These are phyloP conservation scores for Parsonsia alboflavescens DNA, from an alignment of 257 asterid species.

Conservation along the genomic window DNA sequence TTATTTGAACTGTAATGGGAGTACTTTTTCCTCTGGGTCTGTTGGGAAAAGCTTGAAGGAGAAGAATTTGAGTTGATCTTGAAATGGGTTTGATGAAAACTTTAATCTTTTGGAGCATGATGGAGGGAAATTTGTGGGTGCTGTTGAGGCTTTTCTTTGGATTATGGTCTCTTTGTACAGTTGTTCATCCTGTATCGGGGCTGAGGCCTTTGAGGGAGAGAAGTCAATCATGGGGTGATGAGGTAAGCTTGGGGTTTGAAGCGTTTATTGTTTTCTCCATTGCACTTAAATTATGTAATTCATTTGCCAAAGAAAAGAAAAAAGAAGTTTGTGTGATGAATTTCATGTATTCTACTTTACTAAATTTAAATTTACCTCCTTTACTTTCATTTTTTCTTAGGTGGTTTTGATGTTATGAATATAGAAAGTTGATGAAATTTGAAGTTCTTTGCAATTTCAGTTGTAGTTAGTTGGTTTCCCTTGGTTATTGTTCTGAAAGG, in stretches of 20 bases:
- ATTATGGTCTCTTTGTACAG: conserved; percentile 39
- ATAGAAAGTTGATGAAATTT: neutral
- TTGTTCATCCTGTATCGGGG: conserved; percentile 46
- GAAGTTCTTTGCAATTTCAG: neutral
- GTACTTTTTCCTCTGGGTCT: conserved; percentile 31
- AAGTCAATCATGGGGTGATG: conserved; percentile 87
- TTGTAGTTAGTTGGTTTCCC: neutral
- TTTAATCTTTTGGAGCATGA: conserved; percentile 25
- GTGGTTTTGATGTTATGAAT: neutral
- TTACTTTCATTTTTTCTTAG: neutral
- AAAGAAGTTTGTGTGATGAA: neutral
- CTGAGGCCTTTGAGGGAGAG: conserved; percentile 86
- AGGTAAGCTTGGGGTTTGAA: conserved; percentile 51
- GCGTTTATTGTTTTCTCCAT: neutral
- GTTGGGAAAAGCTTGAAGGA: conserved; percentile 27
- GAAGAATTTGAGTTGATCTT: conserved; percentile 45
- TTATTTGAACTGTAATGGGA: conserved; percentile 34
- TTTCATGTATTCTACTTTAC: neutral
- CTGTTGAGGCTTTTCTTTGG: conserved; percentile 39
- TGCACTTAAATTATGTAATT: neutral
- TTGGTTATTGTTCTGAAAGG: neutral
- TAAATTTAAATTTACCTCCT: neutral
- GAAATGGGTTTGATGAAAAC: conserved; percentile 45
- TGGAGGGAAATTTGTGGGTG: conserved; percentile 15
- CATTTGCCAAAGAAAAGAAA: neutral